phyloP scores from a whole-genome alignment of 768 basidiomycete genomes.

The Amanita rimosa region DNA sequence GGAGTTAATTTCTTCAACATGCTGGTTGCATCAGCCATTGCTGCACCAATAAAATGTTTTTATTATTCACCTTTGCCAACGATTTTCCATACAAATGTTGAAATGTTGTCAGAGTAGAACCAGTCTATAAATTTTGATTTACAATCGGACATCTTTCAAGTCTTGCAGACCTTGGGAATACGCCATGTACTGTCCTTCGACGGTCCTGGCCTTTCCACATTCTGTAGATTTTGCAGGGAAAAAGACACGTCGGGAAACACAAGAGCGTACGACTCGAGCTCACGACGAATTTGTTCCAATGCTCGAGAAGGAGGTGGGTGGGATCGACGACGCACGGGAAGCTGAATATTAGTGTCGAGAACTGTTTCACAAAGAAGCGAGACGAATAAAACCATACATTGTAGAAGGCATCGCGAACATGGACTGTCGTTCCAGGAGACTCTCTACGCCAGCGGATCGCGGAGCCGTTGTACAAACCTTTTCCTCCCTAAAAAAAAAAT shows the following conservation, averaged over 20 bases:
- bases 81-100: constrained; percentile 65
- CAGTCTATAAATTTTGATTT: constrained; percentile 31
- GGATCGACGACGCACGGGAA: constrained; percentile 70
- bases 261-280: constrained; percentile 64
- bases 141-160: neutral
- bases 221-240: constrained; percentile 45
- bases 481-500: constrained; percentile 42
- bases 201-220: constrained; percentile 20
- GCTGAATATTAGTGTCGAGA: constrained; percentile 26
- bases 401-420: constrained; percentile 82
- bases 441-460: constrained; percentile 70
- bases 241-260: constrained; percentile 65
- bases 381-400: constrained; percentile 38
- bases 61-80: constrained; percentile 46
- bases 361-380: constrained; percentile 1
- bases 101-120: constrained; percentile 56
- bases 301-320: constrained; percentile 52
- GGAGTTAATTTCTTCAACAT: constrained; percentile 53
- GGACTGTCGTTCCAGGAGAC: constrained; percentile 68
- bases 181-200: constrained; percentile 38
- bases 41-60: neutral
- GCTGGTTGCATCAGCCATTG: constrained; percentile 27
- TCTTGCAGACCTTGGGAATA: constrained; percentile 50
- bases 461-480: constrained; percentile 56
- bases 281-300: constrained; percentile 55